Conservation (phyloP, 2,329 filamentous ascomycete species). For the Aspergillus costaricaensis region DNA sequence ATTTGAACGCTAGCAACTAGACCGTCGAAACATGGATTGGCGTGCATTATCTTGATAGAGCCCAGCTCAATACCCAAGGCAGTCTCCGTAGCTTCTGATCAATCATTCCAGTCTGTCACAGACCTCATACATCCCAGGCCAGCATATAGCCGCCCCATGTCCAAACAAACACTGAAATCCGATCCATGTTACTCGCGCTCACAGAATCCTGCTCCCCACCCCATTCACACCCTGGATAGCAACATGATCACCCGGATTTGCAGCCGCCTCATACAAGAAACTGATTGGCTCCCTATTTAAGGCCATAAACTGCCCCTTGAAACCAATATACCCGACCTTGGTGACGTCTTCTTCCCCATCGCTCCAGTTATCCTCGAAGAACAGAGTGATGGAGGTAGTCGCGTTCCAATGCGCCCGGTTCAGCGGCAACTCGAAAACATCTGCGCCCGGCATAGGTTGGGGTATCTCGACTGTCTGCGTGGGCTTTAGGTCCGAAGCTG, state of each 20-base stretch:
- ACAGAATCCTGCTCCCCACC: conserved; percentile 42
- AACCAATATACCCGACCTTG: conserved; percentile 78
- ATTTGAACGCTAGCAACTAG: conserved; percentile 10
- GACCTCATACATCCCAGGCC: not conserved
- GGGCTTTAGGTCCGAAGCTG: conserved; percentile 67
- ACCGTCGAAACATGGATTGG: conserved; percentile 15
- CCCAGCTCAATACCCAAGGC: conserved; percentile 10
- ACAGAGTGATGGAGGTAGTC: conserved; percentile 78
- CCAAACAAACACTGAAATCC: not conserved
- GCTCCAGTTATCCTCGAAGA: conserved; percentile 89
- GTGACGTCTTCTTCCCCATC: conserved; percentile 79
- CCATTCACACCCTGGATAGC: conserved; percentile 48
- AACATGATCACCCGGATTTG: conserved; percentile 83
- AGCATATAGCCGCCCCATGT: not conserved
- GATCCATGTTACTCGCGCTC: conserved; percentile 29
- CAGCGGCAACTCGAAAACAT: conserved; percentile 84
- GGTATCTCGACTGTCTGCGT: conserved; percentile 77
- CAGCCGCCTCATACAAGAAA: conserved; percentile 90
- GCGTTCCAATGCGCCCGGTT: conserved; percentile 86
- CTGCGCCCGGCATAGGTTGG: conserved; percentile 60
- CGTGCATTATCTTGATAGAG: conserved; percentile 6
- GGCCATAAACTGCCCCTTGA: conserved; percentile 92
- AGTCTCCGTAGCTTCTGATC: not conserved
- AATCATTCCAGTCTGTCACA: not conserved
- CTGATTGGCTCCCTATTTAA: conserved; percentile 78